Percentiles rank a stretch among this genome's conserved stretches.
Conservation (phyloP, 2,329 filamentous ascomycete species). For the Paracamarosporium sp. region DNA sequence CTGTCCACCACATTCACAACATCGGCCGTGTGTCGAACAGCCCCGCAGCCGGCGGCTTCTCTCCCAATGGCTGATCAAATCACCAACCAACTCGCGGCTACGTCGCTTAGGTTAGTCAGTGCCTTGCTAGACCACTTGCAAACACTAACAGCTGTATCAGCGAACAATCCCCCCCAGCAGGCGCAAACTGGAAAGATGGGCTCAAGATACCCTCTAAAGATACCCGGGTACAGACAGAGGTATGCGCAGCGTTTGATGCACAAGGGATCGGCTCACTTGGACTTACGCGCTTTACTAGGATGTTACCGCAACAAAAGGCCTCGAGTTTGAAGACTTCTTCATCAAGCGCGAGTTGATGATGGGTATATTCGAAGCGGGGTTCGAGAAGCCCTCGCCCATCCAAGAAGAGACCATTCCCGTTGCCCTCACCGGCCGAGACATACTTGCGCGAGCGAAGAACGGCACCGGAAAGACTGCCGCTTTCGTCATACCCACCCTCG, state of each 20-base stretch:
- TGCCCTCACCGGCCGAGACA: conserved; percentile 91
- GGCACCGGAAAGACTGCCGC: conserved; percentile 98
- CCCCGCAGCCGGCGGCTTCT: conserved; percentile 32
- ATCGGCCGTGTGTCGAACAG: conserved; percentile 20
- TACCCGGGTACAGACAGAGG: conserved; percentile 81
- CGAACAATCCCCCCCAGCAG: conserved; percentile 54
- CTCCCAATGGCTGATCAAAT: conserved; percentile 57
- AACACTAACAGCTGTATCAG: conserved; percentile 39
- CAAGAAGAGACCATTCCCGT: conserved; percentile 99
- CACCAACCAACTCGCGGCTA: conserved; percentile 64
- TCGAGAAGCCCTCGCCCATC: conserved; percentile 97
- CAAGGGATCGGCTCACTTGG: neutral
- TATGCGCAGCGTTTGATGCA: conserved; percentile 43
- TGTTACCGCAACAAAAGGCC: conserved; percentile 96
- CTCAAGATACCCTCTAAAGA: conserved; percentile 77
- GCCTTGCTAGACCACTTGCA: neutral
- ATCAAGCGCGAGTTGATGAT: conserved; percentile 95
- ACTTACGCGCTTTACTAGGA: conserved; percentile 64
- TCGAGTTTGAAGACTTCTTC: conserved; percentile 97
- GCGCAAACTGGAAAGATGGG: conserved; percentile 76
- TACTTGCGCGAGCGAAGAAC: conserved; percentile 96
- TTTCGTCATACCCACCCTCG: conserved; percentile 93
- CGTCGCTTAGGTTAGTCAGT: conserved; percentile 54
- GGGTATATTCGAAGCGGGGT: conserved; percentile 99
- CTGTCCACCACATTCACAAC: conserved; percentile 10